Evolutionary conservation across 1,139 yeast species (phyloP), one percentile per base, ranked within the genome.

Genomic region (Diutina sp.): DNA sequence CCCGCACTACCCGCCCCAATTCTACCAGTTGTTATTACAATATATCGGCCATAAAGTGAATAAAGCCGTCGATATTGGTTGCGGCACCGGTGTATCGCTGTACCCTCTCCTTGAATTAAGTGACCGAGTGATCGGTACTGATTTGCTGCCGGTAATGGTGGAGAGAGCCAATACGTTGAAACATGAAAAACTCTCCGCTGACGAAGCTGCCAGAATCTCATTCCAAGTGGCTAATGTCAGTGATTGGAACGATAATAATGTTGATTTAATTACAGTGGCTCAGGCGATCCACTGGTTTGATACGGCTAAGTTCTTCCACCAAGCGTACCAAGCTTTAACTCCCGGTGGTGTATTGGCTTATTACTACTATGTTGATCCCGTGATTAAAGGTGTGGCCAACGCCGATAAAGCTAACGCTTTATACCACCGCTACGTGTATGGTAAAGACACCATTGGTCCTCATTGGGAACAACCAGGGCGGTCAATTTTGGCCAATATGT

Each of bases 1-100:
- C 57, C 95, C 96, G 0, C 70, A 74, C 2, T 88, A 87, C 62
- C 89, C 90, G 0, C 63, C 68, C 0, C 65, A 74, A 1, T 80
- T 87, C 62, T 85, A 76, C 63, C 63, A 73, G 11, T 63, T 70
- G 14, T 63, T 87, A n/a, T 59, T 61, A 35, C 61, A 67, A 1
- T 76, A 71, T 58, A 63, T 65, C 4, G 16, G n/a, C 9, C 21
- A 50, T 4, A 16, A n/a, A 4, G 58, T 72, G 6, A 56, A 59
- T 1, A 61, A 59, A 16, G 64, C 74, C 2, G 63, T 73, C 57
- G 77, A 73, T 58, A 61, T 73, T 54, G 78, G 78, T 1, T 73
- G 78, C 58, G 78, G 77, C 0, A 71, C 77, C 1, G 78, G 78
- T 0, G 72, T 69, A 6, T 76, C 77, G 2, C 68, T 74, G 0